phyloP scores from a whole-genome alignment of 2,329 filamentous ascomycete genomes.

The Fusarium pseudocircinatum region DNA sequence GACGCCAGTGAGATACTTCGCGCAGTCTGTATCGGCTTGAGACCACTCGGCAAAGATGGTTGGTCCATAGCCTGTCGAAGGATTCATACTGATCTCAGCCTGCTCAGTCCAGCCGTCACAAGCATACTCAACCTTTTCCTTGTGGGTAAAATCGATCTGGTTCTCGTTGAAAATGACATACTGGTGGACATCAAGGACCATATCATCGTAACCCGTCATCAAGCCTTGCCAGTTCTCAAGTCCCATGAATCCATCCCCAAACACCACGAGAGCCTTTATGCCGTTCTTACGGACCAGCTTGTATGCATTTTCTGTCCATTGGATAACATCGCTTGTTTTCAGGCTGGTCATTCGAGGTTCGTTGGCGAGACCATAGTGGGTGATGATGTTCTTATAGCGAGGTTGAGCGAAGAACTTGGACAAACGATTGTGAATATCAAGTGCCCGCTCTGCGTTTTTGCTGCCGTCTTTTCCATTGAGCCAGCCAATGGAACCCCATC shows the following conservation, averaged over 20 bases:
- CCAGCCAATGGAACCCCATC: conserved; percentile 84
- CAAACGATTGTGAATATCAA: conserved; percentile 87
- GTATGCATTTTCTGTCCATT: conserved; percentile 82
- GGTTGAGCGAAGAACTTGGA: conserved; percentile 93
- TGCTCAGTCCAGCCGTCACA: conserved; percentile 89
- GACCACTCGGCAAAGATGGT: conserved; percentile 98
- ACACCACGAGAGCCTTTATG: conserved; percentile 76
- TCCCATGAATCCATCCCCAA: conserved; percentile 95
- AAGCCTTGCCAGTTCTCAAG: conserved; percentile 90
- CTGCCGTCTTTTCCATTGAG: conserved; percentile 87
- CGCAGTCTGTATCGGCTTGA: conserved; percentile 96
- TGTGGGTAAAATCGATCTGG: conserved; percentile 84
- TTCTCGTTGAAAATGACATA: conserved; percentile 97
- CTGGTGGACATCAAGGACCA: conserved; percentile 96
- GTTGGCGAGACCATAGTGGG: conserved; percentile 94
- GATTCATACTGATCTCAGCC: conserved; percentile 76
- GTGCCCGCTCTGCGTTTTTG: conserved; percentile 79
- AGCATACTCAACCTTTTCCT: conserved; percentile 85
- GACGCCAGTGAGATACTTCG: conserved; percentile 87
- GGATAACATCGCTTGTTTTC: conserved; percentile 70
- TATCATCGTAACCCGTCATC: conserved; percentile 73
- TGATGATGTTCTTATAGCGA: conserved; percentile 90
- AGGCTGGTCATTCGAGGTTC: conserved; percentile 89
- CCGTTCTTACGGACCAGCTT: conserved; percentile 80
- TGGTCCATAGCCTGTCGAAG: conserved; percentile 83